Evolutionary conservation across 1,139 yeast species (phyloP), one percentile per base, ranked within the genome.

Genomic region (Maudiozyma humilis): DNA sequence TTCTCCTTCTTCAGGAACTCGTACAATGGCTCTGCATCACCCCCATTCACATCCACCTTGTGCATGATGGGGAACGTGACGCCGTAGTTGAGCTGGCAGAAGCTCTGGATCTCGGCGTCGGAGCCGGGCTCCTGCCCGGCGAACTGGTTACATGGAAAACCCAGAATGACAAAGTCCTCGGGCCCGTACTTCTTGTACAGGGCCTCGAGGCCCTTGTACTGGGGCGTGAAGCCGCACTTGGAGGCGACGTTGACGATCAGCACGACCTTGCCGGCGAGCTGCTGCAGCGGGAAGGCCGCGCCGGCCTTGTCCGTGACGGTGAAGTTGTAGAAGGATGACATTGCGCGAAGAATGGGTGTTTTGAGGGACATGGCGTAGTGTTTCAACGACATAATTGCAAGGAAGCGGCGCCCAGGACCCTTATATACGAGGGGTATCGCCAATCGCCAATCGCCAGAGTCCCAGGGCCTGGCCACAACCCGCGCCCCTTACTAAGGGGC

Each of bases 91-190:
- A 72, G 54, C 46, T 77, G 72, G 57, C 93, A 83, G 63, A 79
- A 79, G 40, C 67, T 59, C 27, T 75, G 76, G 48, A 88, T 82
- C 55, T 82, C 79, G 43, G 71, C 75, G 40, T 78, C 80, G 7
- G 76, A 62, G 8, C 82, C 82, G 8, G 96, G 96, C 62, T 91
- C 97, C 67, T 91, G 96, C 52, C 74, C 75, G 37, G 86, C 91
- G 57, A 91, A 91, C 66, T 91, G 97, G 64, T 82, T 81, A 64
- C 88, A 80, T 54, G 98, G 98, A 79, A 91, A 91, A 2, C 95
- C 98, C 44, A 91, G 60, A 51, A 91, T 76, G 45, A 74, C 85
- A 33, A 91, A 73, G 23, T 89, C 94, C 60, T 82, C 63, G 53
- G 76, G 89, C 48, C 75, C 72, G 69, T 83, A 86, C 64, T 84